These are phyloP conservation scores for Trifolium pratense DNA, from an alignment of 306 rosid species.

Conservation along the genomic window DNA sequence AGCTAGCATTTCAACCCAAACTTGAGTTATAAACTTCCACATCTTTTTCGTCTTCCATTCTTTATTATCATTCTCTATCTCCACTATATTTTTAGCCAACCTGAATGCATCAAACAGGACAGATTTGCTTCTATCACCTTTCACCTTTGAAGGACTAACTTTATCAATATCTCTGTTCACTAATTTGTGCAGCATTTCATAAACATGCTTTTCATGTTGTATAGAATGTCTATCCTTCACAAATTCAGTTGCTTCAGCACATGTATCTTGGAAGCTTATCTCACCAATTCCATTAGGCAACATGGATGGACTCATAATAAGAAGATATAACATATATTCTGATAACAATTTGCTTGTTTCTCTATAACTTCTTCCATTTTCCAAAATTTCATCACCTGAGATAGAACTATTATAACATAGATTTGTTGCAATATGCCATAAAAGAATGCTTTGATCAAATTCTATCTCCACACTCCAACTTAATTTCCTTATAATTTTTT, in stretches of 20 bases:
- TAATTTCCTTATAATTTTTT: not conserved
- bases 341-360: slow-evolving; percentile 38
- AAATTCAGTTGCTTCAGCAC: slow-evolving; percentile 45
- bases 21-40: too few relatives aligned
- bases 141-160: slow-evolving; percentile 37
- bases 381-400: not conserved
- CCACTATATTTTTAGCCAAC: too few relatives aligned
- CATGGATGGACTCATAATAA: slow-evolving; percentile 40
- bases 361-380: not conserved
- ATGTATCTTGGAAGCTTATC: slow-evolving; percentile 48
- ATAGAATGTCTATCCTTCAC: slow-evolving; percentile 27
- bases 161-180: not conserved
- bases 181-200: not conserved
- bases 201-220: not conserved
- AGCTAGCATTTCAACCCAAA: too few relatives aligned
- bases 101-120: too few relatives aligned
- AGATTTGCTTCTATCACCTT: too few relatives aligned
- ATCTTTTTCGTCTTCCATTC: too few relatives aligned
- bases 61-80: too few relatives aligned
- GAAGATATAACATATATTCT: slow-evolving; percentile 44
- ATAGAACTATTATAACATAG: slow-evolving; percentile 26
- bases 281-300: slow-evolving; percentile 44
- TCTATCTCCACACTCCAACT: slow-evolving; percentile 4
- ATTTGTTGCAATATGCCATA: slow-evolving; percentile 46
- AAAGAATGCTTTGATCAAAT: slow-evolving; percentile 43